These are phyloP conservation scores for Mycena rosella DNA, from an alignment of 768 basidiomycete genomes.

Conservation along the genomic window DNA sequence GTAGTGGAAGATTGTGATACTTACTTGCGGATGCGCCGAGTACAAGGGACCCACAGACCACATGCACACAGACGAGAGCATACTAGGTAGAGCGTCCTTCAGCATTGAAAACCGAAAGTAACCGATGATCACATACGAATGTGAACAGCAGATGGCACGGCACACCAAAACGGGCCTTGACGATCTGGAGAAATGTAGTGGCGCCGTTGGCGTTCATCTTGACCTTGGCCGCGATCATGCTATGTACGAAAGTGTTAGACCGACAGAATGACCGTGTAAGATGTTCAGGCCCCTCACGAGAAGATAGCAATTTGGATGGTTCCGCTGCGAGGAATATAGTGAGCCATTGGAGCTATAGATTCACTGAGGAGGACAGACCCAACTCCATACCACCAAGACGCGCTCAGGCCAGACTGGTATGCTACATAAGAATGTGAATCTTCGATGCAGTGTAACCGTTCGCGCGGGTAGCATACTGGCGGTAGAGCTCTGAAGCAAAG, in stretches of 20 bases:
- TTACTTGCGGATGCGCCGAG: background rate
- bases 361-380: background rate
- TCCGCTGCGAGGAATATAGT: background rate
- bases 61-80: background rate
- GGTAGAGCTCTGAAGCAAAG: background rate
- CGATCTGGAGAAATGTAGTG: background rate
- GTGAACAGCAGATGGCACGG: background rate
- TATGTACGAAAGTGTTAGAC: background rate
- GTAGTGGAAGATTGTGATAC: background rate
- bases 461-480: background rate
- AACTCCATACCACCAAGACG: background rate
- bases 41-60: background rate
- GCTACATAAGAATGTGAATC: background rate
- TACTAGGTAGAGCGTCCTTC: background rate
- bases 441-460: background rate
- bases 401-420: background rate
- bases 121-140: background rate
- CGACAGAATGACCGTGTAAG: background rate
- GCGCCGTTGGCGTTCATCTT: background rate
- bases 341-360: background rate
- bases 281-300: background rate
- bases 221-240: constrained; percentile 1
- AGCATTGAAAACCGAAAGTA: background rate
- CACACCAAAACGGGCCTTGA: background rate
- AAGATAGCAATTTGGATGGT: constrained; percentile 1